These are phyloP conservation scores for Cucurbitaria berberidis DNA, from an alignment of 2,329 filamentous ascomycete genomes.

Conservation along the genomic window DNA sequence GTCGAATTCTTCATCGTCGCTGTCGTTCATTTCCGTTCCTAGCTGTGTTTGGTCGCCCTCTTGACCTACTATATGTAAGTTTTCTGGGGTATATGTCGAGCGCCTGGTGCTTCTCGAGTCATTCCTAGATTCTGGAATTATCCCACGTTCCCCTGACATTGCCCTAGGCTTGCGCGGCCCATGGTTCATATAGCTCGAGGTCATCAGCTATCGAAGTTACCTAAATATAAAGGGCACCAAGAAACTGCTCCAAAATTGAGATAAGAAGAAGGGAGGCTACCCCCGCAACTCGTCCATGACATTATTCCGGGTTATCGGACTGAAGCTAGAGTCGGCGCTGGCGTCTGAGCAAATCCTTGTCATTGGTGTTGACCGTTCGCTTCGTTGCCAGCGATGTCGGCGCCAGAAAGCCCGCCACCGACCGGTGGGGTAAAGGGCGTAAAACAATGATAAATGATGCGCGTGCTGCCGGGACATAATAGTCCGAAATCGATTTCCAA, in stretches of 20 bases:
- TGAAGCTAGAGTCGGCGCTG: too few relatives aligned
- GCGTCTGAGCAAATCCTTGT: too few relatives aligned
- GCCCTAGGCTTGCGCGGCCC: constrained; percentile 1
- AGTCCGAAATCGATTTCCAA: too few relatives aligned
- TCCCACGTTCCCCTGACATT: constrained; percentile 4
- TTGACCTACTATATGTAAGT: not conserved
- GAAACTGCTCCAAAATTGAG: not conserved
- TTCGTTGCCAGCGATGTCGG: constrained; percentile 6
- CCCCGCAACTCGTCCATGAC: not conserved
- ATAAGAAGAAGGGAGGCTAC: not conserved
- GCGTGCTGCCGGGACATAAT: too few relatives aligned
- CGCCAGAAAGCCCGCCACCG: not conserved
- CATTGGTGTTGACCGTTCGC: not conserved
- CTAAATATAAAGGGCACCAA: not conserved
- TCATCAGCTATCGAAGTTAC: constrained; percentile 2
- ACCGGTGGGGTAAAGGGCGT: constrained; percentile 3
- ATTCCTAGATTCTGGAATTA: not conserved
- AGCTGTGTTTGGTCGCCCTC: not conserved
- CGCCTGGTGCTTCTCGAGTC: not conserved
- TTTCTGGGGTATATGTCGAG: not conserved
- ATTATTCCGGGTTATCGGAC: not conserved
- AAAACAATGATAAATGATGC: not conserved
- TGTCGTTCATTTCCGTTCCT: not conserved
- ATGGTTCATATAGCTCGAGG: not conserved
- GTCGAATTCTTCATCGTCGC: not conserved